Evolutionary conservation across 163 green algal species (phyloP).

Genomic region (Volvox carteri): DNA sequence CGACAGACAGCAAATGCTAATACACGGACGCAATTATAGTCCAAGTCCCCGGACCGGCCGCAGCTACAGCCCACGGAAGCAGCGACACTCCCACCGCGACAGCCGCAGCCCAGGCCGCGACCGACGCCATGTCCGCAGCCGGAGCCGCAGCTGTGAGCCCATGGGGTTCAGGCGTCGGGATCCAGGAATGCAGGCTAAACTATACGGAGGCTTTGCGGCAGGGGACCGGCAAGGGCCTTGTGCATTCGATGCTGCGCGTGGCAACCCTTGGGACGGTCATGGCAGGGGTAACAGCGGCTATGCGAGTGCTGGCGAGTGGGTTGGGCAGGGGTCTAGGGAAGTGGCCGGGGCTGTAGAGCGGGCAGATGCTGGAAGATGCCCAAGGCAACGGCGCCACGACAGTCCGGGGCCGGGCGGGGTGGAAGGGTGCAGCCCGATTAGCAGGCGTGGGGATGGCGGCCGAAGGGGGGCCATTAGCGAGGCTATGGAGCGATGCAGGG

Average conservation of each 20-base stretch:
- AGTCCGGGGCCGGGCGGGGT: constrained; percentile 9
- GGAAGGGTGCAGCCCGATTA: background rate
- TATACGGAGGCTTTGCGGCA: background rate
- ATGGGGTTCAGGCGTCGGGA: background rate
- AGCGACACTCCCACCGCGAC: background rate
- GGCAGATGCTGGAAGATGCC: background rate
- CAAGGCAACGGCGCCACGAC: background rate
- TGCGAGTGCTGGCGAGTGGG: background rate
- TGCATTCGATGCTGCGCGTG: background rate
- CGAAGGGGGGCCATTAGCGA: background rate
- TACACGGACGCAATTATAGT: too few relatives aligned
- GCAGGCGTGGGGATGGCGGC: background rate
- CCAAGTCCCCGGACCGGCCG: background rate
- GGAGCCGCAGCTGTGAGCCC: background rate
- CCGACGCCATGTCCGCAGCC: background rate
- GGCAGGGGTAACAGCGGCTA: background rate
- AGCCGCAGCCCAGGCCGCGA: background rate
- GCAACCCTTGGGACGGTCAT: background rate
- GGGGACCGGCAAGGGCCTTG: background rate
- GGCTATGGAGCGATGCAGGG: background rate
- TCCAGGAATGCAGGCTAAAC: background rate
- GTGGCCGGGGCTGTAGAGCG: background rate
- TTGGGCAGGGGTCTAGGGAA: background rate
- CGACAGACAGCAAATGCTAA: too few relatives aligned
- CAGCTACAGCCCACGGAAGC: background rate